Conservation (phyloP, 805 yeast genomes). For the Suhomyces emberorum region DNA sequence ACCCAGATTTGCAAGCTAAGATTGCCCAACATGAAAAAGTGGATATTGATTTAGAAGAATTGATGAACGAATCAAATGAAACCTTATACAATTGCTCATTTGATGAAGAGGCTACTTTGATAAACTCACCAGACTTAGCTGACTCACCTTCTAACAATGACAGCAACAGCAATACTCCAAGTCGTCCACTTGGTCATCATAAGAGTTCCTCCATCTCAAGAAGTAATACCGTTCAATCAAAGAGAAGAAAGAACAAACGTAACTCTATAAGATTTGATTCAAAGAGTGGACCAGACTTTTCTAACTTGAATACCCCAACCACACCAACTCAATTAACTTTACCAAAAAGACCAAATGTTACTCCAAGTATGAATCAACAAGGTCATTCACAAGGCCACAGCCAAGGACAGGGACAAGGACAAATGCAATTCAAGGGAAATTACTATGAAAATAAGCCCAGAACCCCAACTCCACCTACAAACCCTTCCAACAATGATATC, state of each 20-base stretch:
- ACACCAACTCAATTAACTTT: constrained; percentile 16
- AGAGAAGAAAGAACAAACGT: constrained; percentile 33
- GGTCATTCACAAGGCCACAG: not conserved
- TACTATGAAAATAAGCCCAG: constrained; percentile 13
- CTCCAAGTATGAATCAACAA: constrained; percentile 1
- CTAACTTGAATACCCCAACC: constrained; percentile 16
- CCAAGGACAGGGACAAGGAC: constrained; percentile 5
- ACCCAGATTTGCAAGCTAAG: constrained; percentile 33
- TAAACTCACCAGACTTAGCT: constrained; percentile 14
- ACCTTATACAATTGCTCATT: constrained; percentile 28
- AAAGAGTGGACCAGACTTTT: constrained; percentile 18
- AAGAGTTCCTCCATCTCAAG: constrained; percentile 12
- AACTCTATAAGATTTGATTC: constrained; percentile 30
- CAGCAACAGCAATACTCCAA: constrained; percentile 6
- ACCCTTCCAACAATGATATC: constrained; percentile 5
- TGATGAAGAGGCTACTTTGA: constrained; percentile 32
- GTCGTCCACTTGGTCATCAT: constrained; percentile 6
- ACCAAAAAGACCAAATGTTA: constrained; percentile 17
- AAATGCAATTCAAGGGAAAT: constrained; percentile 6
- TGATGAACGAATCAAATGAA: constrained; percentile 32
- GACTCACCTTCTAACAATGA: constrained; percentile 6
- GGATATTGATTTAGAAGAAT: constrained; percentile 32
- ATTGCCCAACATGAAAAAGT: constrained; percentile 24
- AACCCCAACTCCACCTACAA: constrained; percentile 27
- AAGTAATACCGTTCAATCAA: constrained; percentile 18